phyloP scores from a whole-genome alignment of 2,329 filamentous ascomycete species.

The Aspergillus caelatus region DNA sequence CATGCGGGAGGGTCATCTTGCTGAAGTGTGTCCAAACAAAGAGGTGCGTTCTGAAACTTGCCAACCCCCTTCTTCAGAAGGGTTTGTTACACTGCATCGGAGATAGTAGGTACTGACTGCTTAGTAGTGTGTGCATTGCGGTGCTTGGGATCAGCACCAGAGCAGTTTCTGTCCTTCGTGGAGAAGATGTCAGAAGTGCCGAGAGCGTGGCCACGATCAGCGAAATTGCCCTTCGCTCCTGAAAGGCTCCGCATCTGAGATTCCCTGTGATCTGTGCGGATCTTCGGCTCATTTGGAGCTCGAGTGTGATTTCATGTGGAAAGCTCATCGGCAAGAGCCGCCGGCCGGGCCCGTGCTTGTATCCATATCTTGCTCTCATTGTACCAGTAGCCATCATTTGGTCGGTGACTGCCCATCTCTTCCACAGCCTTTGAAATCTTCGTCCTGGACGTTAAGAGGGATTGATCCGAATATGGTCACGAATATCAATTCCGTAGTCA shows the following conservation, averaged over 20 bases:
- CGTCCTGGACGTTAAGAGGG: slow-evolving; percentile 43
- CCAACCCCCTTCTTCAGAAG: neutral
- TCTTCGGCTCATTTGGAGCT: slow-evolving; percentile 60
- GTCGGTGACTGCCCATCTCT: slow-evolving; percentile 48
- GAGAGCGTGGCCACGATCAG: slow-evolving; percentile 61
- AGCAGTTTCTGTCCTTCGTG: slow-evolving; percentile 44
- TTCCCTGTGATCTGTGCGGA: slow-evolving; percentile 64
- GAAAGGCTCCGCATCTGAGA: slow-evolving; percentile 54
- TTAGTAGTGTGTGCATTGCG: slow-evolving; percentile 46
- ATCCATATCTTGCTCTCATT: slow-evolving; percentile 49
- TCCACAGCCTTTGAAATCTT: slow-evolving; percentile 29
- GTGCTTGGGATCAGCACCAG: slow-evolving; percentile 43
- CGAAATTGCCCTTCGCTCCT: slow-evolving; percentile 60
- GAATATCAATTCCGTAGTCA: slow-evolving; percentile 39
- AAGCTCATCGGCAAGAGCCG: slow-evolving; percentile 33
- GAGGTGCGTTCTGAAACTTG: slow-evolving; percentile 36
- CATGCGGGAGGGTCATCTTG: slow-evolving; percentile 46
- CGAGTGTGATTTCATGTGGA: slow-evolving; percentile 64
- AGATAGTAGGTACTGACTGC: neutral
- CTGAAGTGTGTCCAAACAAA: slow-evolving; percentile 46
- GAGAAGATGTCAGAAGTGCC: slow-evolving; percentile 58
- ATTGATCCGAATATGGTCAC: slow-evolving; percentile 41
- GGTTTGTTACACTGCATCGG: neutral
- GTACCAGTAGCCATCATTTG: slow-evolving; percentile 47
- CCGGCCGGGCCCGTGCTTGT: slow-evolving; percentile 37